Percentiles rank a stretch among this genome's conserved stretches.
Evolutionary conservation across 2,329 filamentous ascomycete genomes (phyloP).

Genomic region (Exophiala alcalophila): DNA sequence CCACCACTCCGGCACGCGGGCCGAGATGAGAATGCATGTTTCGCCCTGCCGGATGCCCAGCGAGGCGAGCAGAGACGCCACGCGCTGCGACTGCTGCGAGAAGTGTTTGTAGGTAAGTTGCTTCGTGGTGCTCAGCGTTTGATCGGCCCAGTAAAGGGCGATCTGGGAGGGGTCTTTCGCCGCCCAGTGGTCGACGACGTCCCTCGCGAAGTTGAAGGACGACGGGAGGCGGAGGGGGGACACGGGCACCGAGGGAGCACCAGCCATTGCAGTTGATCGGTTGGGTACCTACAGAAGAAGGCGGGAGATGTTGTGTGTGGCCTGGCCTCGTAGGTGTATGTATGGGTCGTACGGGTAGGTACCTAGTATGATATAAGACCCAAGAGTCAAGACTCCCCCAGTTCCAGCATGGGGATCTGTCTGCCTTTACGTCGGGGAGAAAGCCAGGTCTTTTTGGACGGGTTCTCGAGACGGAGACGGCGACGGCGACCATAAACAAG

Average conservation of each 20-base stretch:
- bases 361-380: no score
- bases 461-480: no score
- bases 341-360: no score
- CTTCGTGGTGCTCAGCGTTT: constrained; percentile 33
- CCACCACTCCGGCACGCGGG: constrained; percentile 41
- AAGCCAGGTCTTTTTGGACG: no score
- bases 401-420: no score
- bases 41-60: constrained; percentile 37
- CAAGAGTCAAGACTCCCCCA: no score
- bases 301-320: no score
- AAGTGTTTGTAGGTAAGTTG: constrained; percentile 39
- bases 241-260: constrained; percentile 13
- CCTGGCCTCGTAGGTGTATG: no score
- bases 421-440: no score
- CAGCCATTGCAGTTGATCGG: no score
- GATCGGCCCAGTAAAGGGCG: constrained; percentile 42
- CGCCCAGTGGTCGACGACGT: constrained; percentile 44
- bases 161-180: constrained; percentile 29
- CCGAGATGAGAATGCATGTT: constrained; percentile 38
- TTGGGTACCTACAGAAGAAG: no score
- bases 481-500: no score
- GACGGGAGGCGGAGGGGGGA: constrained; percentile 18
- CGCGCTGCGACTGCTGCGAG: constrained; percentile 37
- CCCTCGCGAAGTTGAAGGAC: constrained; percentile 42
- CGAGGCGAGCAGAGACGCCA: constrained; percentile 36